Conservation (phyloP, 495 filamentous ascomycete genomes). For the Penicillium waksmanii region DNA sequence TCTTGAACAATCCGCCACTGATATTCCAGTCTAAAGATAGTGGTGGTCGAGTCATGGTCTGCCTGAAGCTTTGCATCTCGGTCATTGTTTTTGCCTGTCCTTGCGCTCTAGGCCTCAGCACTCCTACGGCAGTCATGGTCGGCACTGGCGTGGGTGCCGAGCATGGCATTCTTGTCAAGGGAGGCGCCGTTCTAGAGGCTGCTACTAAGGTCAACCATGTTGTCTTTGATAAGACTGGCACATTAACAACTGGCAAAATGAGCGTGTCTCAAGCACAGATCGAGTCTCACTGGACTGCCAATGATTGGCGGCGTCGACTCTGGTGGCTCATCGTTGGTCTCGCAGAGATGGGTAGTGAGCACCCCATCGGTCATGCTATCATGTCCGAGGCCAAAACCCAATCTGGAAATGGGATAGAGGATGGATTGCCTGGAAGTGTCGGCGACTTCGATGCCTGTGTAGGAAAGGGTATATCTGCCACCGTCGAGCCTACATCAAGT, state of each 20-base stretch:
- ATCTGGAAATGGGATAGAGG: constrained; percentile 71
- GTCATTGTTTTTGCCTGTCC: constrained; percentile 99
- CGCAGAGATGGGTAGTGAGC: constrained; percentile 91
- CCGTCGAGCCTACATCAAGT: constrained; percentile 73
- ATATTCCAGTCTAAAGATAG: constrained; percentile 81
- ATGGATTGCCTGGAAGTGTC: constrained; percentile 76
- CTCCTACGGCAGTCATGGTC: constrained; percentile 98
- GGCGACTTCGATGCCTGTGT: constrained; percentile 83
- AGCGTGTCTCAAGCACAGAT: constrained; percentile 74
- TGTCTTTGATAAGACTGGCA: constrained; percentile 99
- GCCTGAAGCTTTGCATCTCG: constrained; percentile 95
- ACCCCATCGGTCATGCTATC: constrained; percentile 90
- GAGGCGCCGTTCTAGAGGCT: constrained; percentile 89
- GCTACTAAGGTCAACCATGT: constrained; percentile 90
- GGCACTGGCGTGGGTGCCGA: constrained; percentile 97
- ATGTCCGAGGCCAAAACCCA: constrained; percentile 70
- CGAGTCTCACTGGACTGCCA: constrained; percentile 67
- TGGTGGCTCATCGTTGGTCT: constrained; percentile 97
- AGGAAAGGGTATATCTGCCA: constrained; percentile 82
- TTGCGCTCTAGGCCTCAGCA: constrained; percentile 90
- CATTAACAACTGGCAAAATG: constrained; percentile 94
- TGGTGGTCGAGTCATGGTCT: constrained; percentile 94
- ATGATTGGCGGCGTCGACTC: constrained; percentile 68
- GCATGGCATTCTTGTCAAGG: constrained; percentile 95
- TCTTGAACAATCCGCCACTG: constrained; percentile 78